Evolutionary conservation across 2,329 filamentous ascomycete genomes (phyloP).

Genomic region (Cadophora sp.): DNA sequence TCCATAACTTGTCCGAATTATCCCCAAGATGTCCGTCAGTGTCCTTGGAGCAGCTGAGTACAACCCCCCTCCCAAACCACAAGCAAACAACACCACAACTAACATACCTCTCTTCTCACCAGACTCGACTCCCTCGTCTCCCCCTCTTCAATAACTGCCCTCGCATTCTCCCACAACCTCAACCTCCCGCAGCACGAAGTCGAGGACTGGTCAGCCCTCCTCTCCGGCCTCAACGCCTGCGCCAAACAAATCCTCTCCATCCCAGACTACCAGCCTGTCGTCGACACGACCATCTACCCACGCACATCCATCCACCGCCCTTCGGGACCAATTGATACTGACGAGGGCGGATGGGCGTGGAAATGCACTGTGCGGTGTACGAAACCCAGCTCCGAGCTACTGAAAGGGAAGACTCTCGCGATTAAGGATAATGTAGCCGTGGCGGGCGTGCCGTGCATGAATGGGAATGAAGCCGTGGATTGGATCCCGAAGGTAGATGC

Average conservation of each 20-base stretch:
- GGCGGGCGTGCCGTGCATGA: slow-evolving; percentile 37
- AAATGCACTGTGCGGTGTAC: slow-evolving; percentile 51
- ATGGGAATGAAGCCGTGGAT: slow-evolving; percentile 36
- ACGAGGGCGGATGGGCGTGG: slow-evolving; percentile 46
- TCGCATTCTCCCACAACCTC: slow-evolving; percentile 30
- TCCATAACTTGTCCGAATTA: no score
- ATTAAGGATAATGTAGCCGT: slow-evolving; percentile 40
- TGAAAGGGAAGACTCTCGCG: slow-evolving; percentile 37
- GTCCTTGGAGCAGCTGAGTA: no score
- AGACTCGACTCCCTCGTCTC: slow-evolving; percentile 37
- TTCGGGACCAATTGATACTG: slow-evolving; percentile 30
- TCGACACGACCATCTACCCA: slow-evolving; percentile 36
- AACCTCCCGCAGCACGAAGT: slow-evolving; percentile 30
- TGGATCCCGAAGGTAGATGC: slow-evolving; percentile 39
- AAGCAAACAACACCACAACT: no score
- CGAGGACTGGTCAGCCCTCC: slow-evolving; percentile 33
- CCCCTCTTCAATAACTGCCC: slow-evolving; percentile 26
- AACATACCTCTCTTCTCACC: neutral
- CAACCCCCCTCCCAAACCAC: no score
- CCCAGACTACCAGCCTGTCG: slow-evolving; percentile 34
- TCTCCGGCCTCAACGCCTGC: slow-evolving; percentile 37
- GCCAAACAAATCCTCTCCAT: slow-evolving; percentile 35
- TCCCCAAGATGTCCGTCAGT: no score
- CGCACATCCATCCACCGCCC: slow-evolving; percentile 36
- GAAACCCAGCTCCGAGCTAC: no score